Conservation (phyloP, 73 alveolate species). For the Stentor coeruleus region DNA sequence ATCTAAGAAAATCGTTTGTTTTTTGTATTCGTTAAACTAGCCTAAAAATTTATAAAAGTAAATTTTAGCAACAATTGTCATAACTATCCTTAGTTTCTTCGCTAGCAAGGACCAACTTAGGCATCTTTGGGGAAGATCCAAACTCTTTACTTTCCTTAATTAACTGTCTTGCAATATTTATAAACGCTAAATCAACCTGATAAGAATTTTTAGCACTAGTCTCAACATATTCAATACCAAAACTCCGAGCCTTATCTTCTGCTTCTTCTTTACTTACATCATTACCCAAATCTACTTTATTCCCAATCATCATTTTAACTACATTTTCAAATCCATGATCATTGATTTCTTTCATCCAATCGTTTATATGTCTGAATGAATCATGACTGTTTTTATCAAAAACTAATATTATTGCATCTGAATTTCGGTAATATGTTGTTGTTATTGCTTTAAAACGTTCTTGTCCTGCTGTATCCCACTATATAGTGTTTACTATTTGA, state of each 20-base stretch:
- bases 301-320: conserved; percentile 64
- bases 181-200: too few species aligned
- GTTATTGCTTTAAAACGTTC: background rate
- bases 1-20: too few species aligned
- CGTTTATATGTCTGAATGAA: too few species aligned
- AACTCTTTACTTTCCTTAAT: too few species aligned
- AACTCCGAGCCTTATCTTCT: background rate
- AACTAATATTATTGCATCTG: background rate
- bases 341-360: too few species aligned
- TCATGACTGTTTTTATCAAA: background rate
- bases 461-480: background rate
- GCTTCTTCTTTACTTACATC: background rate
- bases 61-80: too few species aligned
- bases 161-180: too few species aligned
- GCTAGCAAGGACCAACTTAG: too few species aligned
- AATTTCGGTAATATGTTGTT: background rate
- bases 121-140: too few species aligned
- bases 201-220: background rate
- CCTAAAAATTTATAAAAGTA: background rate
- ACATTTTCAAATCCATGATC: conserved; percentile 39
- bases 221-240: background rate
- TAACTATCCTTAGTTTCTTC: too few species aligned
- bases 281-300: conserved; percentile 57
- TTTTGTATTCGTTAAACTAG: too few species aligned
- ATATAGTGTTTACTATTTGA: too few species aligned